Evolutionary conservation across 1,139 yeast genomes (phyloP), one percentile per base, ranked within the genome.

Genomic region (Geotrichum restrictum): DNA sequence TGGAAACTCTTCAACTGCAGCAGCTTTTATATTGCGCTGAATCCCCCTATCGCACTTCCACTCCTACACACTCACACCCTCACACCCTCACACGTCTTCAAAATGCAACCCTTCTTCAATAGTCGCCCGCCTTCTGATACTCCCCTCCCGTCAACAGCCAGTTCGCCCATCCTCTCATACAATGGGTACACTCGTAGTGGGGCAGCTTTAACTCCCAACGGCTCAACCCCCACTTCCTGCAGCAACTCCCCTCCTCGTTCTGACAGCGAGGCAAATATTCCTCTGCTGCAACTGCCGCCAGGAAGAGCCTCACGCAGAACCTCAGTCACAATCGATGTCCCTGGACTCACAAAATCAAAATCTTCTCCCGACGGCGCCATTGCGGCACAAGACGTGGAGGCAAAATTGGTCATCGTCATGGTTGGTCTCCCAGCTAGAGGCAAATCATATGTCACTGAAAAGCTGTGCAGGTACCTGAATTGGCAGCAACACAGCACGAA

Each of bases 401-500:
- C 94, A 5, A 88, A 88, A 65, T 73, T 91, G 52, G 96, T 91
- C 19, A 88, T 91, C 59, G 95, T 93, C 24, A 88, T 88, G 96
- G 95, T 89, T 13, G 97, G 97, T 0, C 72, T 88, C 39, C 96
- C 96, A 0, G 96, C 96, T 0, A 76, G 96, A 50, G 97, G 97
- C 3, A 91, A 91, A 69, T 85, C 94, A 5, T 91, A 89, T 67
- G 87, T 91, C 59, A 88, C 97, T 47, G 91, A 89, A 69, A 91
- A 91, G 64, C 76, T 91, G 47, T 84, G 95, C 11, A 72, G 97
- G 54, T 91, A 87, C 66, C 73, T 91, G 63, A 91, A 91, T 69
- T 91, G 96, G 95, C 79, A 87, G 52, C 95, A 89, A 70, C 95
- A 88, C 64, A 89, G 85, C 61, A 85, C 95, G 58, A 76, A 86